Percentiles rank a stretch among this genome's conserved stretches.
phyloP scores from a whole-genome alignment of 768 basidiomycete species.

The Candolleomyces aberdarensis region DNA sequence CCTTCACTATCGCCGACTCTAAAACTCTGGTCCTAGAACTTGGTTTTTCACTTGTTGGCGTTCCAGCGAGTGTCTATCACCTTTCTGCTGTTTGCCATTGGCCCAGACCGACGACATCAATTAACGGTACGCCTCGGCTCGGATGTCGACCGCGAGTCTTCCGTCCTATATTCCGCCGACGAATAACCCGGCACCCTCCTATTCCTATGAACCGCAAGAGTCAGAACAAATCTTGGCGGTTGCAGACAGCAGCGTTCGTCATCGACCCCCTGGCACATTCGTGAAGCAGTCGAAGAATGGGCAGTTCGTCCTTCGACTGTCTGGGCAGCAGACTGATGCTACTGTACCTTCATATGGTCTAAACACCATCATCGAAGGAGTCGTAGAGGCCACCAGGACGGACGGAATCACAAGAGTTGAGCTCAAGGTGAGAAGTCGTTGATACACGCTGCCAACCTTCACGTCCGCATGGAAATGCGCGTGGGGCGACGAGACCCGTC shows the following conservation, averaged over 20 bases:
- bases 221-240: slow-evolving; percentile 54
- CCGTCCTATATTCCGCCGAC: slow-evolving; percentile 46
- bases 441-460: neutral
- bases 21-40: neutral
- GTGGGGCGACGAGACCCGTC: neutral
- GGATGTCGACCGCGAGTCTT: slow-evolving; percentile 55
- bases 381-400: slow-evolving; percentile 50
- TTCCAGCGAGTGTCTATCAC: neutral
- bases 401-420: slow-evolving; percentile 60
- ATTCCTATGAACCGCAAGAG: slow-evolving; percentile 51
- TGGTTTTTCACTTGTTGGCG: neutral
- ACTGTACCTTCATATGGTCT: slow-evolving; percentile 57
- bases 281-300: slow-evolving; percentile 59
- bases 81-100: neutral
- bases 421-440: slow-evolving; percentile 45
- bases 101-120: slow-evolving; percentile 1
- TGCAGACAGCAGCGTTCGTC: slow-evolving; percentile 29
- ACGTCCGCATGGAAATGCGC: neutral
- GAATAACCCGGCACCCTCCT: slow-evolving; percentile 40
- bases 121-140: neutral
- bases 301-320: slow-evolving; percentile 47
- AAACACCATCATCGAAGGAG: slow-evolving; percentile 51
- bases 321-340: slow-evolving; percentile 47
- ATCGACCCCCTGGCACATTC: slow-evolving; percentile 45
- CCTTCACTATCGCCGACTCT: neutral